phyloP scores from a whole-genome alignment of 768 basidiomycete species.

The Pholiota conissans region DNA sequence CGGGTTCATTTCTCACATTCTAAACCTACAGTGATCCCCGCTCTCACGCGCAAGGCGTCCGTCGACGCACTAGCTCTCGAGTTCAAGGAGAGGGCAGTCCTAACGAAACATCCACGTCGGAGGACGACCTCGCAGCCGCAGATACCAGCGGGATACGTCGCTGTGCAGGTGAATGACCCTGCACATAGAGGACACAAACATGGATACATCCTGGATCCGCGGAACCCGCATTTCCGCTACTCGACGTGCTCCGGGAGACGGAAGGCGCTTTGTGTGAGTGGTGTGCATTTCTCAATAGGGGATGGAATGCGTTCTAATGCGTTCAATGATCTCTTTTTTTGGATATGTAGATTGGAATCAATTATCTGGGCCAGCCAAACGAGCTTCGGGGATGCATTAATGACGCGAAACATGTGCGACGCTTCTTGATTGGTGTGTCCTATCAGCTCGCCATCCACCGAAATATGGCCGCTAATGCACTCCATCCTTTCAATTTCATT shows the following conservation, averaged over 20 bases:
- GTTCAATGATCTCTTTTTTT: slow-evolving; percentile 3
- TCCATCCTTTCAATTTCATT: neutral
- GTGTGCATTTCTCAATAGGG: neutral
- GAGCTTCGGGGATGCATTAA: slow-evolving; percentile 80
- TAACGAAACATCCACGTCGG: neutral
- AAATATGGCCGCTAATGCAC: neutral
- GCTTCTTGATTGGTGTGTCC: slow-evolving; percentile 61
- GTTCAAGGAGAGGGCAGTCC: neutral
- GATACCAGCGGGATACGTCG: slow-evolving; percentile 9
- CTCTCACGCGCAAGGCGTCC: neutral
- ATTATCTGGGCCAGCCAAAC: slow-evolving; percentile 64
- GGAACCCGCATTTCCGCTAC: slow-evolving; percentile 52
- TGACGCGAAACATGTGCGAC: slow-evolving; percentile 69
- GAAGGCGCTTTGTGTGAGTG: slow-evolving; percentile 79
- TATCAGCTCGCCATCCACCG: neutral
- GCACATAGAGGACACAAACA: slow-evolving; percentile 6
- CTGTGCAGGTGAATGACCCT: neutral
- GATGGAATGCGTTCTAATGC: neutral
- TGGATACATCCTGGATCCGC: slow-evolving; percentile 19
- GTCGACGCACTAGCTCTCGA: neutral
- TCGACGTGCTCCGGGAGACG: slow-evolving; percentile 77
- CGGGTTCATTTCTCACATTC: neutral
- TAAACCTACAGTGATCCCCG: slow-evolving; percentile 1
- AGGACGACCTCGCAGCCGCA: slow-evolving; percentile 1
- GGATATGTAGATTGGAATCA: slow-evolving; percentile 67